These are phyloP conservation scores for Anisodus acutangulus DNA, from an alignment of 257 asterid species.

Conservation along the genomic window DNA sequence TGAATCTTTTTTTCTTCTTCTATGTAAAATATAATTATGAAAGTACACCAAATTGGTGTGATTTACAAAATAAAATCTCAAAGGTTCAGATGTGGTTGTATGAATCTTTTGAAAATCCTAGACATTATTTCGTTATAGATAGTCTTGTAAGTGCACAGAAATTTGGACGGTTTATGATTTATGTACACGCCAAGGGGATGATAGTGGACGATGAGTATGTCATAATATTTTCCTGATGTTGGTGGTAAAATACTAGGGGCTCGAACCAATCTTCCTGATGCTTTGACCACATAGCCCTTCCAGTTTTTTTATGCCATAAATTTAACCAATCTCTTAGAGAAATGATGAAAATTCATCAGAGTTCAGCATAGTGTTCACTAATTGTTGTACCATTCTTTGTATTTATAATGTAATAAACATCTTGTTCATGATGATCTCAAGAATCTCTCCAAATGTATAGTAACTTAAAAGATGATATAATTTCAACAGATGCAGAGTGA, in stretches of 20 bases:
- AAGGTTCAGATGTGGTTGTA: neutral
- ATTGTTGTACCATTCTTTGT: slow-evolving; percentile 6
- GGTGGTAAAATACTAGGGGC: slow-evolving; percentile 81
- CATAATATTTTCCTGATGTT: slow-evolving; percentile 71
- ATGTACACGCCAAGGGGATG: slow-evolving; percentile 88
- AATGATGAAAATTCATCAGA: neutral
- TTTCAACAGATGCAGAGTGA: neutral
- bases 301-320: neutral
- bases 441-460: slow-evolving; percentile 20
- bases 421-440: slow-evolving; percentile 18
- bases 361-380: neutral
- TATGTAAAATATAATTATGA: neutral
- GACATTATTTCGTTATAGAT: neutral
- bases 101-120: neutral
- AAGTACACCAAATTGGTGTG: neutral
- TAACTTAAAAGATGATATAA: neutral
- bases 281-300: slow-evolving; percentile 67
- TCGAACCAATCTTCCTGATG: slow-evolving; percentile 78
- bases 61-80: neutral
- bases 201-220: slow-evolving; percentile 83
- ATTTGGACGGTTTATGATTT: slow-evolving; percentile 68
- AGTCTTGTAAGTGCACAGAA: slow-evolving; percentile 37
- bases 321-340: neutral
- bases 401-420: neutral
- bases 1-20: neutral